Base-by-base conservation (phyloP, 2,329 filamentous ascomycete genomes). In the Trichocomaceae sp. region DNA sequence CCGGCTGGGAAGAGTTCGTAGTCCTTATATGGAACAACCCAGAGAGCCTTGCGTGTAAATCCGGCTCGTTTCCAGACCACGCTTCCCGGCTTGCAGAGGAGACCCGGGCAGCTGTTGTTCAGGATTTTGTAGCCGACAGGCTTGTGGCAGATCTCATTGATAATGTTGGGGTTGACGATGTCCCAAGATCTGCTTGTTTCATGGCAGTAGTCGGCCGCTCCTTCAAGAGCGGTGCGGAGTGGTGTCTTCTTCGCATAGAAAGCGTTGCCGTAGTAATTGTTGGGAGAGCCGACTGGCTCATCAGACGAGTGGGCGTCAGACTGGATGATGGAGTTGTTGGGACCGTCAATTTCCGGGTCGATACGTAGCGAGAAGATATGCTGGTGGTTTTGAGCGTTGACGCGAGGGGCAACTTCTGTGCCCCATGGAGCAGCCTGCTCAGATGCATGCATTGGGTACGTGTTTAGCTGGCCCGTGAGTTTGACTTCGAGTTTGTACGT, bases 321-420 rank as follows among this genome's bases (percentile, higher is more conserved):
- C 72, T 91, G 83, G 76, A 89, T 91, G 57, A 96, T 79, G 0
- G 90, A 91, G 69, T 96, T 96, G 59, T 85, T 80, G 1, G 85
- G 81, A 0, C 91, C 91, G 66, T 96, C 91, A 54, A 96, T 81
- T 66, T 92, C 93, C 35, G 90, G 83, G 68, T 96, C 88, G 44
- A 96, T 77, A 41, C 91, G 88, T 44, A 96, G 76, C 66, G 90
- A 96, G 81, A 96, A 96, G 37, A 96, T 80, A 71, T 96, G 91
- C 72, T 96, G 90, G 71, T 96, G 91, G 75, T 96, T 96, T 74
- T 96, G 91, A 0, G 91, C 91, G 65, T 96, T 95, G 66, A 96
- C 89, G 41, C 88, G 85, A 0, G 89, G 88, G 65, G 91, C 92
- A 5, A 96, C 91, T 70, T 95, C 86, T 0, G 90, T 95, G 53